A percentile compares a stretch with the other conserved stretches of the same genome.
Evolutionary conservation across 2,329 filamentous ascomycete genomes (phyloP).

Genomic region (Monilinia vaccinii-corymbosi): DNA sequence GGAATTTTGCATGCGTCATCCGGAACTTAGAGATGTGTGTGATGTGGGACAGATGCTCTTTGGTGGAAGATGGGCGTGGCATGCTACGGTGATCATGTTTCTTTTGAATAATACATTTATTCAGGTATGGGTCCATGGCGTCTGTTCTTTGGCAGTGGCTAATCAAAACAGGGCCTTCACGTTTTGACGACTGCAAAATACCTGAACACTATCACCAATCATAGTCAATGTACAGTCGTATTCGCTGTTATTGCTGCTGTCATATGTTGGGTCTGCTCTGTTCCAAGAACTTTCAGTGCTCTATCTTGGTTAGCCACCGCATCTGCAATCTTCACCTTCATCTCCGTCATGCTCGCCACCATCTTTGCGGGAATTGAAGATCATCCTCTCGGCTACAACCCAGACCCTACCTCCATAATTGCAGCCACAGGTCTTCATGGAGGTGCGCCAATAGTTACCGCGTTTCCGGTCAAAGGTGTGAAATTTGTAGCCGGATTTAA

Average conservation of each 20-base stretch:
- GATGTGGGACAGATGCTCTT: slow-evolving; percentile 95
- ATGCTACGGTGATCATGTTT: slow-evolving; percentile 73
- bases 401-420: slow-evolving; percentile 33
- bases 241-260: slow-evolving; percentile 68
- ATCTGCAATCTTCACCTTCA: slow-evolving; percentile 80
- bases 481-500: slow-evolving; percentile 76
- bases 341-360: slow-evolving; percentile 76
- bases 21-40: slow-evolving; percentile 85
- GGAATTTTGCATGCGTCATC: slow-evolving; percentile 84
- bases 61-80: slow-evolving; percentile 71
- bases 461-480: slow-evolving; percentile 57
- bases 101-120: slow-evolving; percentile 91
- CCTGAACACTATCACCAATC: slow-evolving; percentile 76
- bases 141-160: background rate
- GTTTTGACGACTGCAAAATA: slow-evolving; percentile 80
- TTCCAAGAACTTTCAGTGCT: slow-evolving; percentile 77
- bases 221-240: slow-evolving; percentile 65
- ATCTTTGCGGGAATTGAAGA: slow-evolving; percentile 71
- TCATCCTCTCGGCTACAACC: slow-evolving; percentile 60
- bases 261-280: slow-evolving; percentile 68
- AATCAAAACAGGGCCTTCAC: slow-evolving; percentile 53
- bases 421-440: slow-evolving; percentile 23
- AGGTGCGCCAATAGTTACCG: slow-evolving; percentile 60
- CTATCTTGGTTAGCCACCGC: slow-evolving; percentile 70
- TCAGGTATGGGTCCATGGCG: slow-evolving; percentile 42